phyloP scores from a whole-genome alignment of 2,329 filamentous ascomycete genomes.

The Fusarium xylarioides region DNA sequence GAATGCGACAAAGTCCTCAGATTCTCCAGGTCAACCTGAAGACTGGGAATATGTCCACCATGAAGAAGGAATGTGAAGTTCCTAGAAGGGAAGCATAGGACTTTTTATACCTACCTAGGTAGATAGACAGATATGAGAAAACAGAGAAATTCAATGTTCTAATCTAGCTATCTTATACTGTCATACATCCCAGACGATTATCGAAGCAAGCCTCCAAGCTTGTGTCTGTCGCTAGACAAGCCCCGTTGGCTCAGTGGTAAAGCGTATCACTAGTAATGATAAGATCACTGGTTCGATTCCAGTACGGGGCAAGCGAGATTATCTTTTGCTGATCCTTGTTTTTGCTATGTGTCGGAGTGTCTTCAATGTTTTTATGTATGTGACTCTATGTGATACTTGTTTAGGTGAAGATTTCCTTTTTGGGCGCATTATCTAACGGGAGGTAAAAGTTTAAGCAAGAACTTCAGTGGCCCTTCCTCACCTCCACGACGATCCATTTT shows the following conservation, averaged over 20 bases:
- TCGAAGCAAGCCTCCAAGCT: neutral
- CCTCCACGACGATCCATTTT: neutral
- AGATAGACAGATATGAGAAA: neutral
- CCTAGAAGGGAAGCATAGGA: neutral
- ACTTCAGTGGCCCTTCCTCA: neutral
- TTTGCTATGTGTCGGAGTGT: neutral
- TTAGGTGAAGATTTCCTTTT: neutral
- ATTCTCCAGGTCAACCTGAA: neutral
- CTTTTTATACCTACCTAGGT: neutral
- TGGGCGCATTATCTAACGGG: too few species aligned
- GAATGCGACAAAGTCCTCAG: neutral
- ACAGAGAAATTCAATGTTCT: neutral
- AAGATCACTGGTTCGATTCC: conserved; percentile 50
- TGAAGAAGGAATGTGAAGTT: too few species aligned
- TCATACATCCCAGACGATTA: accelerated
- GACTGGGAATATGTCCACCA: neutral
- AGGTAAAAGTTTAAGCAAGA: neutral
- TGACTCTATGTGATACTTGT: neutral
- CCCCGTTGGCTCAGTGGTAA: conserved; percentile 49
- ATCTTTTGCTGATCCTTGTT: neutral
- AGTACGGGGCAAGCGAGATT: conserved; percentile 40
- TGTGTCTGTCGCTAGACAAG: neutral
- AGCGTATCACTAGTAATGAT: conserved; percentile 51
- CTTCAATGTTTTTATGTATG: neutral
- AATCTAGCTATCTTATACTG: neutral